These are phyloP conservation scores for Cercospora brassicicola DNA, from an alignment of 2,329 filamentous ascomycete genomes.

Conservation along the genomic window DNA sequence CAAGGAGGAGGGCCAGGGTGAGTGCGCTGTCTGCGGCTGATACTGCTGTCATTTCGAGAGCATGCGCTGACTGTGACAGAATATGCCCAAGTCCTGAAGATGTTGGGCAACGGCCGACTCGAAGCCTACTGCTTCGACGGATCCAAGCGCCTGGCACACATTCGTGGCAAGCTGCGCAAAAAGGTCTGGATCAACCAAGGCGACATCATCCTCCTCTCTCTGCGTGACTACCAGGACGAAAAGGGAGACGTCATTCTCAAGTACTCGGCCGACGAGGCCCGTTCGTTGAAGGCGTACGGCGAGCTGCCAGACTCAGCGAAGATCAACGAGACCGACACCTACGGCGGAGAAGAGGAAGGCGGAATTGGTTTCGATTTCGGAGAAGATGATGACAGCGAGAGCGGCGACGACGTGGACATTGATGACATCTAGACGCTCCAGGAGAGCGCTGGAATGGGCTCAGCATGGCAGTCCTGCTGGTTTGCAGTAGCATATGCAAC, in stretches of 20 bases:
- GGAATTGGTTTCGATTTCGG: conserved; percentile 99
- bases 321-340: conserved; percentile 99
- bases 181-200: conserved; percentile 99
- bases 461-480: not conserved
- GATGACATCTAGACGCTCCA: conserved; percentile 73
- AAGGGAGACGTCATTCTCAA: conserved; percentile 93
- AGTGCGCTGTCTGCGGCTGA: conserved; percentile 22
- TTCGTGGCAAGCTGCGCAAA: conserved; percentile 95
- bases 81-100: conserved; percentile 87
- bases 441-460: not conserved
- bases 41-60: not conserved
- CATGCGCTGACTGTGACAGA: conserved; percentile 46
- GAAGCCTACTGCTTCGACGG: conserved; percentile 96
- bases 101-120: conserved; percentile 92
- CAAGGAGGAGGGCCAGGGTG: conserved; percentile 94
- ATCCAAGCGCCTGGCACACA: conserved; percentile 78
- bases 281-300: conserved; percentile 92
- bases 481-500: not conserved
- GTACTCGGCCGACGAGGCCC: conserved; percentile 92
- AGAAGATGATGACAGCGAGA: conserved; percentile 69
- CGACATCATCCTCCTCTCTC: conserved; percentile 84
- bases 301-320: conserved; percentile 96
- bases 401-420: conserved; percentile 81
- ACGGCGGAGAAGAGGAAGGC: conserved; percentile 85
- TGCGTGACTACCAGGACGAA: conserved; percentile 91